phyloP scores from a whole-genome alignment of 306 rosid species.

The Acacia melanoxylon region DNA sequence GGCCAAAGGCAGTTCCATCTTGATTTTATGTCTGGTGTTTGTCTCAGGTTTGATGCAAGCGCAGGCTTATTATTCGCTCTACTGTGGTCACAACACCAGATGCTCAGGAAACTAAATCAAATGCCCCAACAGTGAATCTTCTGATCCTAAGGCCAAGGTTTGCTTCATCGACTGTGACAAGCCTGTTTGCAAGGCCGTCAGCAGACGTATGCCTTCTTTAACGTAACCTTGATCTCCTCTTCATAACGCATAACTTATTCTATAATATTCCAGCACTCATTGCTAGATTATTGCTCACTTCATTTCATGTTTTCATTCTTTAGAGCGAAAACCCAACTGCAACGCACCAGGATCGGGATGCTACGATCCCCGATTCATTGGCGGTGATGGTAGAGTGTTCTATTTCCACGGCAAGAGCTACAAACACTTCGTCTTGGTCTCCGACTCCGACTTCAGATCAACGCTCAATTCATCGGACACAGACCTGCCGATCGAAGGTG shows the following conservation, averaged over 20 bases:
- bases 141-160: conserved; percentile 45
- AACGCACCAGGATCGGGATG: conserved; percentile 59
- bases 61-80: too few species aligned
- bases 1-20: too few species aligned
- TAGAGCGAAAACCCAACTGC: conserved; percentile 49
- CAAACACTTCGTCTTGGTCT: conserved; percentile 41
- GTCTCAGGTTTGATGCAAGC: too few species aligned
- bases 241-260: not conserved
- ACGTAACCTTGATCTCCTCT: not conserved
- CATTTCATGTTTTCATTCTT: not conserved
- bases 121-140: conserved; percentile 35
- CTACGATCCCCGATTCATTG: conserved; percentile 51
- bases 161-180: conserved; percentile 42
- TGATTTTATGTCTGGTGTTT: too few species aligned
- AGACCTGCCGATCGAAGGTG: conserved; percentile 33
- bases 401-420: conserved; percentile 52
- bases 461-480: conserved; percentile 46
- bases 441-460: conserved; percentile 47
- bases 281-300: not conserved
- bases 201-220: conserved; percentile 31
- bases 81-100: not conserved
- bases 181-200: conserved; percentile 45
- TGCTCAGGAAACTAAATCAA: conserved; percentile 23
- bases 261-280: not conserved
- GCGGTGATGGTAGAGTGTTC: conserved; percentile 55